Percentiles rank a stretch among this genome's conserved stretches.
phyloP scores from a whole-genome alignment of 1,139 yeast species.

The Hansenula anomala region DNA sequence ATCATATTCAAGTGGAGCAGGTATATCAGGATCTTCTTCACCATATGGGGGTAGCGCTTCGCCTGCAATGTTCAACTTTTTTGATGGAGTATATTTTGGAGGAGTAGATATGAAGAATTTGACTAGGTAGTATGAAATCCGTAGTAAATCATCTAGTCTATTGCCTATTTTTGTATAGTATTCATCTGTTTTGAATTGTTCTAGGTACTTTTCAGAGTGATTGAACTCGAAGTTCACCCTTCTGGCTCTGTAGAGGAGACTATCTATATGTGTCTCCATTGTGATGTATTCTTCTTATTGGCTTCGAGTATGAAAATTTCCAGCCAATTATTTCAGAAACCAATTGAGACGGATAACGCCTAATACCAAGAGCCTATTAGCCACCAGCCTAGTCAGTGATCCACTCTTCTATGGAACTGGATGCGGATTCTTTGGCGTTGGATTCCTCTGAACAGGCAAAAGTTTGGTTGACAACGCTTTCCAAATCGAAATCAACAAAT shows the following conservation, averaged over 20 bases:
- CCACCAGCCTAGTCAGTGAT: no score
- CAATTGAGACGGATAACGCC: no score
- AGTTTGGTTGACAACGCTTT: no score
- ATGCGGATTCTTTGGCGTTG: no score
- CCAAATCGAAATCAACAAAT: no score
- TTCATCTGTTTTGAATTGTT: conserved; percentile 3
- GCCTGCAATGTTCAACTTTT: background rate
- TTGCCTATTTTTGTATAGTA: conserved; percentile 5
- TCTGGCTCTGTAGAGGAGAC: conserved; percentile 1
- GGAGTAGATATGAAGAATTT: conserved; percentile 7
- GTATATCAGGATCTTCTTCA: background rate
- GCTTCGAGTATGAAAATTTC: no score
- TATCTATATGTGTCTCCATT: conserved; percentile 6
- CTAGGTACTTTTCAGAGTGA: conserved; percentile 5
- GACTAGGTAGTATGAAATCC: conserved; percentile 5
- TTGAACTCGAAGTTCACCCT: conserved; percentile 2
- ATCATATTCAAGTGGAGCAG: background rate
- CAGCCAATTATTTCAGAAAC: no score
- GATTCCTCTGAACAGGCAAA: no score
- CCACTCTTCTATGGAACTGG: no score
- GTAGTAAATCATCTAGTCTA: conserved; percentile 7
- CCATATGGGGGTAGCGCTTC: conserved; percentile 5
- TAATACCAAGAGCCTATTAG: no score
- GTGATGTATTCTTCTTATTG: no score
- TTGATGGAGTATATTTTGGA: conserved; percentile 1